Conservation (phyloP, 1,284 basidiomycete species). For the Neonothopanus nambi region DNA sequence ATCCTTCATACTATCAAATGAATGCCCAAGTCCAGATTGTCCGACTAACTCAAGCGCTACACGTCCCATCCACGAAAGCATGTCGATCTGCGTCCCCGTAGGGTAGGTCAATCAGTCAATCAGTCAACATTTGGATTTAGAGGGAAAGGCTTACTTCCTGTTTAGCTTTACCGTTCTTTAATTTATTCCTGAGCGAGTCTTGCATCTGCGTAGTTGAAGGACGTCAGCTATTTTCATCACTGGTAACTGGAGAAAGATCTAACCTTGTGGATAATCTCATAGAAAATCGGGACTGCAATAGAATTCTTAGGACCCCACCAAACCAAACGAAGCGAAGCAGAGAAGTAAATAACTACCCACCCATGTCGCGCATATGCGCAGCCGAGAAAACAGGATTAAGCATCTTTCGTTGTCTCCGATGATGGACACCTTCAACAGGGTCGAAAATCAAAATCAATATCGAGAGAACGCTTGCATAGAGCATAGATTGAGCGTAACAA, state of each 20-base stretch:
- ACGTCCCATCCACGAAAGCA: constrained; percentile 18
- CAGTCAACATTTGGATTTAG: background rate
- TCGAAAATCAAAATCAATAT: background rate
- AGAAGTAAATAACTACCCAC: background rate
- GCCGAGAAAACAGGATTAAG: constrained; percentile 17
- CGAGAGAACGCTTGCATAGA: too few species aligned
- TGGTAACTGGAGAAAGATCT: background rate
- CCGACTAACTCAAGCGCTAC: constrained; percentile 28
- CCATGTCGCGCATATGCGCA: too few species aligned
- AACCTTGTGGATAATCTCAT: constrained; percentile 1
- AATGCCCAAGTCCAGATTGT: constrained; percentile 37
- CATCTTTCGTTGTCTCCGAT: constrained; percentile 15
- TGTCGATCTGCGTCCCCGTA: constrained; percentile 3
- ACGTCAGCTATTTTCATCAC: too few species aligned
- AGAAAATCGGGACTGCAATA: too few species aligned
- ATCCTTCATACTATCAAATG: constrained; percentile 36
- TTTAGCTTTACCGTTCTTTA: background rate
- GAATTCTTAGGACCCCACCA: constrained; percentile 5
- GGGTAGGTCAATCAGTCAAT: too few species aligned
- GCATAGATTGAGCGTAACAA: background rate
- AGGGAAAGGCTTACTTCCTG: background rate
- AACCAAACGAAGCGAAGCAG: constrained; percentile 2
- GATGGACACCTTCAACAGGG: constrained; percentile 2
- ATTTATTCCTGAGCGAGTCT: background rate
- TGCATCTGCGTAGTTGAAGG: background rate